Evolutionary conservation across 2,329 filamentous ascomycete species (phyloP).

Genomic region (Paraphaeosphaeria minitans): DNA sequence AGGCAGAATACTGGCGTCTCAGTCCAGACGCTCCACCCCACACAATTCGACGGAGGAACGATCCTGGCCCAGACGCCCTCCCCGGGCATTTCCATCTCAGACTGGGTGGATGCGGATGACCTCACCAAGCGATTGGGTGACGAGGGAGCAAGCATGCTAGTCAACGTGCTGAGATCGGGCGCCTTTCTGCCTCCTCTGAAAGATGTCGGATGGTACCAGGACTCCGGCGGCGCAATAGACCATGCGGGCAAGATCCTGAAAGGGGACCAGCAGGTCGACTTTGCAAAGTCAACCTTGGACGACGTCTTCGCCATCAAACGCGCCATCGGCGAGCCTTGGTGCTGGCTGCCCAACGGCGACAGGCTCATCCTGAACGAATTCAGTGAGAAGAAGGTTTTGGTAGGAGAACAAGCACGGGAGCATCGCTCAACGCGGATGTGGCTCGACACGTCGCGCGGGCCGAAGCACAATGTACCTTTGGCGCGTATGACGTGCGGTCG

Average conservation of each 20-base stretch:
- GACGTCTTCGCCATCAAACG: constrained; percentile 62
- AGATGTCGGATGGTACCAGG: constrained; percentile 38
- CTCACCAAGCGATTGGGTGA: constrained; percentile 62
- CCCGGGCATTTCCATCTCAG: constrained; percentile 60
- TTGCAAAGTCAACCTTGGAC: constrained; percentile 58
- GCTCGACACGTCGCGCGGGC: not conserved
- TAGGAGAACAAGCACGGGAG: not conserved
- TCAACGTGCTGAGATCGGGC: constrained; percentile 65
- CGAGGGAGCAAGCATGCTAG: constrained; percentile 72
- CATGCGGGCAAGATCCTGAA: constrained; percentile 77
- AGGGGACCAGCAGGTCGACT: constrained; percentile 67
- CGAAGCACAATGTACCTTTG: not conserved
- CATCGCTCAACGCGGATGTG: not conserved
- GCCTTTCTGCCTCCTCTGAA: constrained; percentile 69
- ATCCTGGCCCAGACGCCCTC: constrained; percentile 70
- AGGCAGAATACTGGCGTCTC: constrained; percentile 72
- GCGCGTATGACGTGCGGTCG: constrained; percentile 1
- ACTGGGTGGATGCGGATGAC: constrained; percentile 54
- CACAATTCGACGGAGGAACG: constrained; percentile 76
- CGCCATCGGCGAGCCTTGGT: constrained; percentile 73
- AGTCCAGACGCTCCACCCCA: constrained; percentile 82
- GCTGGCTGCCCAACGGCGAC: constrained; percentile 30
- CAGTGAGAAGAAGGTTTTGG: not conserved
- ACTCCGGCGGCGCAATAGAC: constrained; percentile 25
- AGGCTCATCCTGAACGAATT: constrained; percentile 27